Evolutionary conservation across 495 filamentous ascomycete genomes (phyloP), one percentile per base, ranked within the genome.

Genomic region (Penicillium desertorum): DNA sequence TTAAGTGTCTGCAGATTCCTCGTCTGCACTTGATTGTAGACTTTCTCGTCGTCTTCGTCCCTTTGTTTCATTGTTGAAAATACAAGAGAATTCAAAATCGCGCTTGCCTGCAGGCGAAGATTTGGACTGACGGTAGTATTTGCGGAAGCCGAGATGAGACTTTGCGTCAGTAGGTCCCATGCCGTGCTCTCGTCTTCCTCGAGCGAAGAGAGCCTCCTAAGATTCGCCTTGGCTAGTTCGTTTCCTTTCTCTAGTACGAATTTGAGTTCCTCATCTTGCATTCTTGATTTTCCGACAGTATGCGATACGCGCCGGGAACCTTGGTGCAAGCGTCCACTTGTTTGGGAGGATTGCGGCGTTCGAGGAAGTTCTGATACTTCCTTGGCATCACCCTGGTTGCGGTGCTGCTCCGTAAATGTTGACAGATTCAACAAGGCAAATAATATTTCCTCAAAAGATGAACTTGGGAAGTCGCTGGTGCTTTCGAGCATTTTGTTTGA

Each of bases 401-500:
- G 47, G 11, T 57, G 41, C 29, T 71, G 66, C 22, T 68, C 64
- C 2, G 70, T 71, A 29, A 74, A 76, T 42, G 81, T 73, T 27
- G 88, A 79, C 22, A 90, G 76, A 44, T 81, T 77, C 42, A 90
- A 89, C 4, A 96, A 79, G 1, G 92, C 88, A 41, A 76, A 73
- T 5, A 97, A 76, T 6, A 97, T 81, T 46, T 88, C 83, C n/a
- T 86, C 74, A 57, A 97, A 98, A 0, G 91, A 77, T 27, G 81
- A 74, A 65, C 91, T 89, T 1, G 92, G 90, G 60, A 92, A 96
- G 61, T 96, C 92, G 45, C 84, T 78, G 0, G 91, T 96, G 60
- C 89, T 92, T 71, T 98, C 93, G 57, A 97, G 87, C 57, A 98
- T 77, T 57, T 93, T 86, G 3, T 83, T 83, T 3, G 91, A 89